Evolutionary conservation across 257 asterid species (phyloP).

Genomic region (Osmanthus fragrans): DNA sequence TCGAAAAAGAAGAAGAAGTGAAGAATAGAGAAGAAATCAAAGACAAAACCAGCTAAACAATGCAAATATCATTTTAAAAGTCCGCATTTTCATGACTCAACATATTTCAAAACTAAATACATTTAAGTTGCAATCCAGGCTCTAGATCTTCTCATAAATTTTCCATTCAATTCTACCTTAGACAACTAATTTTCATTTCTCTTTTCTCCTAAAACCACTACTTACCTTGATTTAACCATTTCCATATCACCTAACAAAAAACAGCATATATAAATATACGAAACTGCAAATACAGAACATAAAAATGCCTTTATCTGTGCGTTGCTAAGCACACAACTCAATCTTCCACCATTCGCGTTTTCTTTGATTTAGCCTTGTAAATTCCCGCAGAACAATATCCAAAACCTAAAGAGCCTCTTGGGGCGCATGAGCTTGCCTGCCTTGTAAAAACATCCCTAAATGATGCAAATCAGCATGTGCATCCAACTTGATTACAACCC

Average conservation of each 20-base stretch:
- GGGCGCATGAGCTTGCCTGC: conserved; percentile 43
- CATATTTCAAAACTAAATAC: not conserved
- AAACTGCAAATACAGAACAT: not conserved
- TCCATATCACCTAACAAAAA: not conserved
- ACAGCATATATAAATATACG: not conserved
- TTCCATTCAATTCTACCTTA: not conserved
- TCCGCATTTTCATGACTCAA: no score
- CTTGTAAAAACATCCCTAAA: conserved; percentile 38
- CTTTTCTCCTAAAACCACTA: not conserved
- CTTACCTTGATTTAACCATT: not conserved
- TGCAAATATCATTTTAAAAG: no score
- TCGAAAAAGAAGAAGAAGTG: no score
- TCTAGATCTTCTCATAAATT: no score
- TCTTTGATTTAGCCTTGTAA: no score
- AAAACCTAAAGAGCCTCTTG: conserved; percentile 48
- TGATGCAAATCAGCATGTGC: conserved; percentile 50
- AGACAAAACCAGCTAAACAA: no score
- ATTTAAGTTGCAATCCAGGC: not conserved
- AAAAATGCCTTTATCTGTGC: not conserved
- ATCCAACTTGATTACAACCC: conserved; percentile 41
- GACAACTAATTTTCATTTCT: not conserved
- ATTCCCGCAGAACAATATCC: conserved; percentile 54
- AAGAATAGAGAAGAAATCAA: no score
- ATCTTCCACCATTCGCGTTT: no score
- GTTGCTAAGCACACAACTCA: no score